phyloP scores from a whole-genome alignment of 345 rosid species.

The Acer campestre region DNA sequence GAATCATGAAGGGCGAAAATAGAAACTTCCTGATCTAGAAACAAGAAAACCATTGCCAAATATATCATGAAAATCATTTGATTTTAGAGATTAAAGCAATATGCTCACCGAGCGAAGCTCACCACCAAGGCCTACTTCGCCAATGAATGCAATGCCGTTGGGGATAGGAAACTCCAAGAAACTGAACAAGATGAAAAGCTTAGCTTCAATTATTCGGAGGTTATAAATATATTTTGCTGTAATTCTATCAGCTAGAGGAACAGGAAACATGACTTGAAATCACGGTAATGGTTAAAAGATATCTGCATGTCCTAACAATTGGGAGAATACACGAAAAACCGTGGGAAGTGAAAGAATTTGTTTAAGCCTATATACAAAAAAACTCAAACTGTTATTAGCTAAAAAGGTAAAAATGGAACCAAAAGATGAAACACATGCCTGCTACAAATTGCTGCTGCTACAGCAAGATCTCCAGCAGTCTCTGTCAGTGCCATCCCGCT shows the following conservation, averaged over 20 bases:
- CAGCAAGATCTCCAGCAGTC: slow-evolving; percentile 93
- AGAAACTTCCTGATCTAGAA: not conserved
- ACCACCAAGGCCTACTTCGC: slow-evolving; percentile 87
- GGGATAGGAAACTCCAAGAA: slow-evolving; percentile 95
- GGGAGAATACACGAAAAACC: not conserved
- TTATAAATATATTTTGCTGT: not conserved
- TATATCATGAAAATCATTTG: not conserved
- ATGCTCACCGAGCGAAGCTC: slow-evolving; percentile 75
- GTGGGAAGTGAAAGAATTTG: not conserved
- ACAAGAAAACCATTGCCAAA: not conserved
- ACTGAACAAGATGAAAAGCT: slow-evolving; percentile 43
- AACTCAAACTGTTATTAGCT: not conserved
- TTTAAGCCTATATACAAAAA: not conserved
- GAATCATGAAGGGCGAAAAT: not conserved
- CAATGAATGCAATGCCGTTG: slow-evolving; percentile 72
- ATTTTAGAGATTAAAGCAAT: not conserved
- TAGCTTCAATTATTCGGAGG: not conserved
- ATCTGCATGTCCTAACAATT: not conserved
- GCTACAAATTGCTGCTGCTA: slow-evolving; percentile 97
- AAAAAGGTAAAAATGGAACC: slow-evolving; percentile 5
- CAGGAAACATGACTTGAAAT: not conserved
- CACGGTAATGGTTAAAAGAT: not conserved
- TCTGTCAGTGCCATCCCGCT: slow-evolving; percentile 77
- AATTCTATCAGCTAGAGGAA: not conserved
- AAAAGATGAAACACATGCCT: slow-evolving; percentile 42